Base-by-base conservation (phyloP, 2,329 filamentous ascomycete species). In the Chaetomium sp. region DNA sequence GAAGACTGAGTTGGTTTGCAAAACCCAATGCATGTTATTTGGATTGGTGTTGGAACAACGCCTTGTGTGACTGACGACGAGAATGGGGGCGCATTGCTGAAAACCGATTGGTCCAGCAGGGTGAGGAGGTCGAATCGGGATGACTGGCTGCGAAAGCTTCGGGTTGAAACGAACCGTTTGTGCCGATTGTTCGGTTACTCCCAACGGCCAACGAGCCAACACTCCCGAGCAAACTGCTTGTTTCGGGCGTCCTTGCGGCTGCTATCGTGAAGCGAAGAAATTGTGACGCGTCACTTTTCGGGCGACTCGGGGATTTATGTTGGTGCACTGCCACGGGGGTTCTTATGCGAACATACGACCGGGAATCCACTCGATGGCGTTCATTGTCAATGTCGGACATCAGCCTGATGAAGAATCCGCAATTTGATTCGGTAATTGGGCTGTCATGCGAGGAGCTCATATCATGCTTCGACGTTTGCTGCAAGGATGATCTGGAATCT, bases 141-240 rank as follows among this genome's bases (percentile, higher is more conserved):
- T 37, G 44, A 52, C 54, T 52, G 54, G 54, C 44, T 56, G 49
- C 38, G 44, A 49, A 19, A 32, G 44, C 33, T 3, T 34, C 27
- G 33, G 44, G 54, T 34, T 52, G 44, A 56, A 52, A 56, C 54
- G 40, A 45, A n/a, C 19, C 10, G 33, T 33, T 38, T 46, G 41
- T 14, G 34, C 35, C 36, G 36, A 41, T 6, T 27, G 19, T 27
- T 27, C 19, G 19, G 19, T 27, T 27, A 3, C 19, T 27, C 19
- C 19, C 19, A 27, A 27, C 19, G 19, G 19, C 19, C 19, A 27
- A 27, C 19, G 19, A 27, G 3, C 3, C 3, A 27, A 27, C 19
- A 27, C 3, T 27, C 19, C 19, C 8, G 2, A 34, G 40, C 11
- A 6, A 36, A 19, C 33, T 37, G 14, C 2, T 33, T 43, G 41